Evolutionary conservation across 208 protist genomes (phyloP), one percentile per base, ranked within the genome.

Genomic region (Acanthamoeba triangularis): DNA sequence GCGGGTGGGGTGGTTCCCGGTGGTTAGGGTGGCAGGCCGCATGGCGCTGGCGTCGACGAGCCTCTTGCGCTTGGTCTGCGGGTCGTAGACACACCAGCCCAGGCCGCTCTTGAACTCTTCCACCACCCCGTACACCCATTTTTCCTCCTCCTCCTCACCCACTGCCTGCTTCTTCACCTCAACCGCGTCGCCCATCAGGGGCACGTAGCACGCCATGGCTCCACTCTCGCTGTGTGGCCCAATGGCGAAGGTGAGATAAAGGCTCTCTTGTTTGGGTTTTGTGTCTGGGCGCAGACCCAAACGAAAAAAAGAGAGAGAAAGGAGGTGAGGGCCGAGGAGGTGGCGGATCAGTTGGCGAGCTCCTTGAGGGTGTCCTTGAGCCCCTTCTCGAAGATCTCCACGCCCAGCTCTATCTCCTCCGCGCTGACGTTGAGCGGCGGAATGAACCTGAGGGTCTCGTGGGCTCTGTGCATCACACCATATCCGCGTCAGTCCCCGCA

Each of bases 401-500:
- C 44, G 65, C 76, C 96, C 65, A 85, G 14, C 30, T 87, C 84
- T 52, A 96, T 82, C 69, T 97, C 96, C 54, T 91, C 72, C 18
- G 41, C 84, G 74, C 37, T 95, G 23, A 96, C 90, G 20, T n/a
- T 96, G 30, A 97, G 93, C 37, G 96, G 95, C 23, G 96, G 96
- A 54, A 97, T 96, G 69, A 97, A 96, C 44, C 96, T 96, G 37
- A 97, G 44, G n/a, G 63, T 90, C 93, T 97, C 96, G 80, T 91
- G 96, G 1, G 84, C 94, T 72, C 95, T 94, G 35, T 47, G 33
- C 44, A 44, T 30, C 6, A 56, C n/a, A 78, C 35, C 28, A 78
- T 18, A 3, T 65, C 59, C 25, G 59, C 28, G 25, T 30, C 25
- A 65, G 59, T 0, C 47, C 0, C 20, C 35, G 18, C 23, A 25